Percentiles rank a stretch among this genome's conserved stretches.
Conservation (phyloP, 1,284 basidiomycete species). For the Rhodotorula sp. region DNA sequence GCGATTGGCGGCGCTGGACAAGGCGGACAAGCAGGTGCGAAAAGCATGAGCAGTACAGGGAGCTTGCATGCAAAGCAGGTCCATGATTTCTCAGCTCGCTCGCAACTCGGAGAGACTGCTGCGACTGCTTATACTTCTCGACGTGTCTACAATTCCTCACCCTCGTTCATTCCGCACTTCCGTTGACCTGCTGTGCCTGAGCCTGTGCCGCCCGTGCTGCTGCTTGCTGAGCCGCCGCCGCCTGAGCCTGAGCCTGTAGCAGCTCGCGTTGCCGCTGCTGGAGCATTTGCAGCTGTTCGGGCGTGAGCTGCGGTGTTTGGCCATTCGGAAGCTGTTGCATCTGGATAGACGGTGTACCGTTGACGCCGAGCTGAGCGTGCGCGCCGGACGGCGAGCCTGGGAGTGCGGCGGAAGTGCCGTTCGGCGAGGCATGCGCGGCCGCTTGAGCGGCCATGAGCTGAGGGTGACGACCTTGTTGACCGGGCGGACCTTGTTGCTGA, state of each 20-base stretch:
- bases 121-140: too few species aligned
- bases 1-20: slow-evolving; percentile 14
- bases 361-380: neutral
- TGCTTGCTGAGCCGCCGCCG: slow-evolving; percentile 2
- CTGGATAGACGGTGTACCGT: slow-evolving; percentile 4
- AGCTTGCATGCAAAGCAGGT: too few species aligned
- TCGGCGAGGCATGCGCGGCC: slow-evolving; percentile 18
- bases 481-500: slow-evolving; percentile 19
- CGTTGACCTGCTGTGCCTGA: neutral
- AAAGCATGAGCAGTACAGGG: neutral
- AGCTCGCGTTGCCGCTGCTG: slow-evolving; percentile 22
- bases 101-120: too few species aligned
- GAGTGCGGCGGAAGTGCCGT: slow-evolving; percentile 2
- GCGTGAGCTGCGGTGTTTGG: slow-evolving; percentile 11
- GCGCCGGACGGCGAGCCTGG: slow-evolving; percentile 18
- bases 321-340: slow-evolving; percentile 6
- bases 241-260: slow-evolving; percentile 23
- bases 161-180: neutral
- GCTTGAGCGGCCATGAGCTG: slow-evolving; percentile 11
- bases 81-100: too few species aligned
- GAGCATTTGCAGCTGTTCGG: slow-evolving; percentile 23
- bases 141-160: neutral
- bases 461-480: slow-evolving; percentile 1
- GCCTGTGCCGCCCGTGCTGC: neutral
- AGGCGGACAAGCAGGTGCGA: slow-evolving; percentile 2